Conservation (phyloP, 192 early-diverging fungal genomes). For the Coemansia reversa region DNA sequence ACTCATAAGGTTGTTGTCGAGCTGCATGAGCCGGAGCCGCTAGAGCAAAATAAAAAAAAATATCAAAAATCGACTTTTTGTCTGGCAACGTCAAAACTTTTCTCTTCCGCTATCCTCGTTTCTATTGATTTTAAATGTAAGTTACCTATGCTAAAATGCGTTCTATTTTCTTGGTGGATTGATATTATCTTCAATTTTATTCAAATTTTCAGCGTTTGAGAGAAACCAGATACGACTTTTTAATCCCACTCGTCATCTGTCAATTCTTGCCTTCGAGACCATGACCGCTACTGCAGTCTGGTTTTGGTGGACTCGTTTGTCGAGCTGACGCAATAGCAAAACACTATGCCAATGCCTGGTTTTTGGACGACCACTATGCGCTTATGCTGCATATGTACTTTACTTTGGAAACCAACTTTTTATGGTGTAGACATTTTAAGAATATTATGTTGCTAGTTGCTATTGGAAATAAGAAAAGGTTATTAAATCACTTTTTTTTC, state of each 20-base stretch:
- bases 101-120: conserved; percentile 3
- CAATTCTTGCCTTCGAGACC: neutral
- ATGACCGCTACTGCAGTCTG: conserved; percentile 1
- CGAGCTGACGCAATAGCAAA: conserved; percentile 23
- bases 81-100: neutral
- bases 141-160: neutral
- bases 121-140: conserved; percentile 2
- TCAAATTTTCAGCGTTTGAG: conserved; percentile 6
- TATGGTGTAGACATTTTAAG: conserved; percentile 26
- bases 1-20: neutral
- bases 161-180: neutral
- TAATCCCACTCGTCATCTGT: conserved; percentile 18
- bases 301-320: conserved; percentile 15
- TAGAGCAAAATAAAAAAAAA: conserved; percentile 2
- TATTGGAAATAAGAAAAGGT: neutral
- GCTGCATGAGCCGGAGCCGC: neutral
- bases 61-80: neutral
- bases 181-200: neutral
- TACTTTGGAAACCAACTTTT: conserved; percentile 48
- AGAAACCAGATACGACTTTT: conserved; percentile 15
- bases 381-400: neutral
- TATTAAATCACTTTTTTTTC: neutral
- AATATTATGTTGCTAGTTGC: neutral
- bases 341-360: conserved; percentile 45
- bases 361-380: conserved; percentile 24